Evolutionary conservation across 768 basidiomycete species (phyloP).

Genomic region (Rhizopogon vesiculosus): DNA sequence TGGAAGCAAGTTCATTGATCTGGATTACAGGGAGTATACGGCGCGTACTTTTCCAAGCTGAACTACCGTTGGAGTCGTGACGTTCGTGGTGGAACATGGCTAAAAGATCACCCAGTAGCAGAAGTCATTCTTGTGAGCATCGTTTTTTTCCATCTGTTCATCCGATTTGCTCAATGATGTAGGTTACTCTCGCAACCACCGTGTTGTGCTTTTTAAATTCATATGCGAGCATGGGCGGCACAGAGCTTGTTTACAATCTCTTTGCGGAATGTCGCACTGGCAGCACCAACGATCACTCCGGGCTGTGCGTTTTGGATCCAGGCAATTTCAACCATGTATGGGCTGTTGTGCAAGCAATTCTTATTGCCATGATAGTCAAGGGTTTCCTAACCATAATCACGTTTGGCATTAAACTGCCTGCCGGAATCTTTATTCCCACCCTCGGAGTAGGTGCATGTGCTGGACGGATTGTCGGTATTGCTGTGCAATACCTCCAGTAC

Average conservation of each 20-base stretch:
- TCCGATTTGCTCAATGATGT: slow-evolving; percentile 8
- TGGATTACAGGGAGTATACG: slow-evolving; percentile 74
- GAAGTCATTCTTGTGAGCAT: slow-evolving; percentile 76
- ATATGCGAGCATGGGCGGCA: slow-evolving; percentile 90
- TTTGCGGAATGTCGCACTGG: slow-evolving; percentile 79
- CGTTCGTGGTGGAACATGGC: slow-evolving; percentile 78
- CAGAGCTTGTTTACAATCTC: slow-evolving; percentile 89
- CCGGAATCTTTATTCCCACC: slow-evolving; percentile 96
- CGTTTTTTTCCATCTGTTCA: not conserved
- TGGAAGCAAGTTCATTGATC: slow-evolving; percentile 4
- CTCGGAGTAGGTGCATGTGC: slow-evolving; percentile 93
- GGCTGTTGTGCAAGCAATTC: slow-evolving; percentile 60
- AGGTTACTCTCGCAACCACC: slow-evolving; percentile 80
- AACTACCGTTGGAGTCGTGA: slow-evolving; percentile 87
- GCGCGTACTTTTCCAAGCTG: slow-evolving; percentile 87
- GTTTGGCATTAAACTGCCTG: slow-evolving; percentile 88
- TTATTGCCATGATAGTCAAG: slow-evolving; percentile 80
- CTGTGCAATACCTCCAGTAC: slow-evolving; percentile 71
- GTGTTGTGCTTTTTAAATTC: slow-evolving; percentile 82
- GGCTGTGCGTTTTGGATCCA: slow-evolving; percentile 69
- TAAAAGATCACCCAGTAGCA: slow-evolving; percentile 70
- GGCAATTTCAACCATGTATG: slow-evolving; percentile 49
- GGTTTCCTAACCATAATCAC: slow-evolving; percentile 79
- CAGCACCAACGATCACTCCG: slow-evolving; percentile 49
- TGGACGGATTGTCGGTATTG: slow-evolving; percentile 81